Evolutionary conservation across 2,329 filamentous ascomycete genomes (phyloP).

Genomic region (Neonectria punicea): DNA sequence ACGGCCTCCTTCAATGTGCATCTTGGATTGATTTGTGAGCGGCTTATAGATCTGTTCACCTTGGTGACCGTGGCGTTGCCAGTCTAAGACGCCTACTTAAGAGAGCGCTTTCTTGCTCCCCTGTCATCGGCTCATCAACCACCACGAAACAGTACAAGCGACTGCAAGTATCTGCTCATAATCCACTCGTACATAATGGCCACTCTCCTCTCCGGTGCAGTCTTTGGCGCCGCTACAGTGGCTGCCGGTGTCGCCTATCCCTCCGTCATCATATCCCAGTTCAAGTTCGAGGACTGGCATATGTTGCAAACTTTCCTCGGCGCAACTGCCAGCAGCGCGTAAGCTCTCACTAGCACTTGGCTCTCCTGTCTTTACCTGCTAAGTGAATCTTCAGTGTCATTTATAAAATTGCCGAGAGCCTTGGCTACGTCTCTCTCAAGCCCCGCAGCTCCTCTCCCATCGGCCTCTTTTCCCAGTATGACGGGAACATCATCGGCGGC

Average conservation of each 20-base stretch:
- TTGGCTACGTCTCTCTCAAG: constrained; percentile 55
- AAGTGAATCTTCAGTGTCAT: constrained; percentile 48
- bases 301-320: constrained; percentile 74
- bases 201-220: constrained; percentile 60
- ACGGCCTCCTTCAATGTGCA: not conserved
- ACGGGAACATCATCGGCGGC: constrained; percentile 74
- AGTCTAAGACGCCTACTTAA: not conserved
- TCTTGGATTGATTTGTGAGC: constrained; percentile 10
- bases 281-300: constrained; percentile 69
- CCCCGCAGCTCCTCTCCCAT: constrained; percentile 63
- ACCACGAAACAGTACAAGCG: not conserved
- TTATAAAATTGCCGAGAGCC: constrained; percentile 57
- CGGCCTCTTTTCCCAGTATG: constrained; percentile 64
- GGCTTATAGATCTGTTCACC: not conserved
- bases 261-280: constrained; percentile 68
- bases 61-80: not conserved
- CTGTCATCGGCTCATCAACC: not conserved
- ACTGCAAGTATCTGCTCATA: not conserved
- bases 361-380: not conserved
- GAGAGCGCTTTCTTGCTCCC: not conserved
- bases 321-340: constrained; percentile 71
- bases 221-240: constrained; percentile 71
- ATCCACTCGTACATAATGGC: constrained; percentile 36
- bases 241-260: constrained; percentile 70
- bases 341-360: constrained; percentile 44